phyloP scores from a whole-genome alignment of 495 filamentous ascomycete genomes.

The Penicillium soppii region DNA sequence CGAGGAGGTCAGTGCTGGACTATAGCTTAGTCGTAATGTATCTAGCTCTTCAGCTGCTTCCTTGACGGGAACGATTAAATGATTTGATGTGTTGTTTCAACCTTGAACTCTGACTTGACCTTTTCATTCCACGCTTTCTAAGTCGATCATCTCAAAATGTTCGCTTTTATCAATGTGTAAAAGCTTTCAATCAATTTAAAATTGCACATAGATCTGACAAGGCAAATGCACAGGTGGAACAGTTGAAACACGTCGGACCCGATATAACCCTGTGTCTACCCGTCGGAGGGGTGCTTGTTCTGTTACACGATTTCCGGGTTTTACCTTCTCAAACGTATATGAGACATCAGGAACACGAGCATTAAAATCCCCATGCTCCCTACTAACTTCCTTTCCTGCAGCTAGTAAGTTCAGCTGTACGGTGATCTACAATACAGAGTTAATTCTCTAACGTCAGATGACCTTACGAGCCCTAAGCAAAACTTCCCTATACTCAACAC shows the following conservation, averaged over 20 bases:
- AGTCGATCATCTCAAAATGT: neutral
- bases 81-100: slow-evolving; percentile 1
- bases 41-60: neutral
- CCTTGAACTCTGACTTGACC: neutral
- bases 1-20: slow-evolving; percentile 9
- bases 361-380: neutral
- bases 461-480: slow-evolving; percentile 9
- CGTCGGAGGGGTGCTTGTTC: slow-evolving; percentile 24
- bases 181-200: neutral
- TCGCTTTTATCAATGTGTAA: neutral
- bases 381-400: neutral
- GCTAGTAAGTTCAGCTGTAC: neutral
- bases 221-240: slow-evolving; percentile 11
- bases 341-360: neutral
- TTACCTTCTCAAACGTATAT: slow-evolving; percentile 5
- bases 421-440: no score
- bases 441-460: slow-evolving; percentile 5
- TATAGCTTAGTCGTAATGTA: neutral
- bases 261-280: slow-evolving; percentile 18
- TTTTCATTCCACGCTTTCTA: neutral
- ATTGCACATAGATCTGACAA: neutral
- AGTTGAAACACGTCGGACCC: slow-evolving; percentile 27
- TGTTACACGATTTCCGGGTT: slow-evolving; percentile 23
- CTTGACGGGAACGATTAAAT: neutral
- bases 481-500: neutral